Conservation (phyloP, 257 asterid genomes). For the Plectranthus barbatus region DNA sequence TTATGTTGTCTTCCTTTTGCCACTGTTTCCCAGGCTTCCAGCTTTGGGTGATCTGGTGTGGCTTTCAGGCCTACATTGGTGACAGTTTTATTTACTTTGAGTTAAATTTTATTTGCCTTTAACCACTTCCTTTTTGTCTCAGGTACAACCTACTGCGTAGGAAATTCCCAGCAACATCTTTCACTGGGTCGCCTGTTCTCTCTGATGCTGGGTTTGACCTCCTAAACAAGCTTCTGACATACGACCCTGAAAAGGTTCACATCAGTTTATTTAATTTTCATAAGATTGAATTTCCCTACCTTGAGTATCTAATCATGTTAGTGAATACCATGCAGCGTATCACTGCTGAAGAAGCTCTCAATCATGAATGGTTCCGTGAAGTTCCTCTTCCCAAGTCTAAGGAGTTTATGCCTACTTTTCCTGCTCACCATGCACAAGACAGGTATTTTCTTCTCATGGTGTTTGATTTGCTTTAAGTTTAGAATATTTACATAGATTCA, state of each 20-base stretch:
- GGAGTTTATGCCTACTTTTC: slow-evolving; percentile 88
- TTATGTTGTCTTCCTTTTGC: slow-evolving; percentile 47
- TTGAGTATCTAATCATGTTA: neutral
- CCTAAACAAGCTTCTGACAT: slow-evolving; percentile 72
- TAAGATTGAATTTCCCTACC: neutral
- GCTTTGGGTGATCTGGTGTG: slow-evolving; percentile 94
- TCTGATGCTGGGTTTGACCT: slow-evolving; percentile 84
- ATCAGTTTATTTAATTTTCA: neutral
- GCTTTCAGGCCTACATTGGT: slow-evolving; percentile 72
- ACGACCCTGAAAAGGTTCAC: slow-evolving; percentile 67
- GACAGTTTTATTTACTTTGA: slow-evolving; percentile 33
- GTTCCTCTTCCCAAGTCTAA: slow-evolving; percentile 77
- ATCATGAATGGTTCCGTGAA: slow-evolving; percentile 77
- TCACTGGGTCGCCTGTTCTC: slow-evolving; percentile 65
- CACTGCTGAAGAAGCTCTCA: slow-evolving; percentile 70
- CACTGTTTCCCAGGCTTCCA: slow-evolving; percentile 97
- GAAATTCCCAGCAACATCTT: slow-evolving; percentile 62
- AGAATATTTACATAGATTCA: neutral
- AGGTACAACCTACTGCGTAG: slow-evolving; percentile 62
- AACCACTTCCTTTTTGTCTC: slow-evolving; percentile 35
- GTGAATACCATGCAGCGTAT: slow-evolving; percentile 42
- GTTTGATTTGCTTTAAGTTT: neutral
- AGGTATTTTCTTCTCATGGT: slow-evolving; percentile 32
- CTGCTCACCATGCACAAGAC: slow-evolving; percentile 78
- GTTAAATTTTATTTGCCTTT: slow-evolving; percentile 32